These are phyloP conservation scores for Sugiyamaella chiloensis DNA, from an alignment of 805 yeast genomes.

Conservation along the genomic window DNA sequence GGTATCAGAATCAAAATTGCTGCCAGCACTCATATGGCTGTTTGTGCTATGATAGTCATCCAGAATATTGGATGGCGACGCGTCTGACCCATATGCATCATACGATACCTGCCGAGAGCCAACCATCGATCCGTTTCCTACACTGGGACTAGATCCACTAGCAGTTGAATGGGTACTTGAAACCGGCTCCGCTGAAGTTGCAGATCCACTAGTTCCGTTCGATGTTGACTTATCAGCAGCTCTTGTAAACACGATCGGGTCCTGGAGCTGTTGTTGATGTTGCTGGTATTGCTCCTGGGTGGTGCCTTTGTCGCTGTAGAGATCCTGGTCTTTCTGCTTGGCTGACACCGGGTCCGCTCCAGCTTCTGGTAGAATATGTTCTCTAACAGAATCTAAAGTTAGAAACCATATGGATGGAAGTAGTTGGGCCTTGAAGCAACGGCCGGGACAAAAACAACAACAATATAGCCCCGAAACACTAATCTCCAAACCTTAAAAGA, in stretches of 20 bases:
- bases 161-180: conserved; percentile 1
- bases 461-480: no score
- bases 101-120: conserved; percentile 1
- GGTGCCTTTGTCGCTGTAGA: no score
- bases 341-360: not conserved
- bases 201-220: not conserved
- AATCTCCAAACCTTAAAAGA: no score
- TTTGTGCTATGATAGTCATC: conserved; percentile 1
- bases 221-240: not conserved
- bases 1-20: not conserved
- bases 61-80: not conserved
- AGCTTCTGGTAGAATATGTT: no score
- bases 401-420: no score
- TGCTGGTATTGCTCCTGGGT: no score
- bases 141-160: not conserved
- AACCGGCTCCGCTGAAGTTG: not conserved
- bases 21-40: not conserved
- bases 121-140: not conserved
- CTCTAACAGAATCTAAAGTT: no score
- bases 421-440: no score
- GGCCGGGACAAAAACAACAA: no score
- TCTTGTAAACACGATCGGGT: conserved; percentile 9
- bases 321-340: no score
- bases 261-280: conserved; percentile 7
- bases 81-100: conserved; percentile 1